These are phyloP conservation scores for Aspergillus avenaceus DNA, from an alignment of 495 filamentous ascomycete genomes.

Conservation along the genomic window DNA sequence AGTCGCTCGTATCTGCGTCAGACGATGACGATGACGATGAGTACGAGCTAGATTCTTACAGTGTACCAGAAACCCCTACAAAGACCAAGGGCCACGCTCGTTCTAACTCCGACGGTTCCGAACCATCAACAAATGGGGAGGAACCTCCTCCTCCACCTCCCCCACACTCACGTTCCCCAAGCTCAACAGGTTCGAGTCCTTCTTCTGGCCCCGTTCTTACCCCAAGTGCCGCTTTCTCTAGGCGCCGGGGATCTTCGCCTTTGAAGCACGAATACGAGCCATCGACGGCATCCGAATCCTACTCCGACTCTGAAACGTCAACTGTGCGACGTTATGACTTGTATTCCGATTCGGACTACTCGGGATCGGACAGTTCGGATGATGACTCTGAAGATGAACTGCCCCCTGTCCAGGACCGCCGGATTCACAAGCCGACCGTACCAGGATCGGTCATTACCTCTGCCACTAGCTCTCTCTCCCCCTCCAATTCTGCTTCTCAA, in stretches of 20 bases:
- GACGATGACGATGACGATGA: constrained; percentile 34
- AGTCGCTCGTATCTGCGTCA: constrained; percentile 10
- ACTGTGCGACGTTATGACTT: constrained; percentile 47
- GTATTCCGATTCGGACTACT: constrained; percentile 44
- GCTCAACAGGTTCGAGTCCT: constrained; percentile 44
- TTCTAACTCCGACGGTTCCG: constrained; percentile 23
- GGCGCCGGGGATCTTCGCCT: constrained; percentile 81
- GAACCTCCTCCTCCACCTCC: constrained; percentile 46
- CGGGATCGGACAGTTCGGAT: constrained; percentile 43
- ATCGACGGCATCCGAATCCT: constrained; percentile 67
- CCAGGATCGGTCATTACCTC: constrained; percentile 32
- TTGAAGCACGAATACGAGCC: constrained; percentile 98
- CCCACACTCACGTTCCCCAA: constrained; percentile 49
- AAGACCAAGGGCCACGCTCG: constrained; percentile 27
- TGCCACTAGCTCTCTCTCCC: constrained; percentile 53
- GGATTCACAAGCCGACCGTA: constrained; percentile 16
- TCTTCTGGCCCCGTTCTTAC: constrained; percentile 48
- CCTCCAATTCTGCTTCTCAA: constrained; percentile 76
- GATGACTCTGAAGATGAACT: constrained; percentile 52
- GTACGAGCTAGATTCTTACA: constrained; percentile 22
- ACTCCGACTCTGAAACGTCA: constrained; percentile 49
- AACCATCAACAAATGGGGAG: constrained; percentile 30
- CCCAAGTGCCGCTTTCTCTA: constrained; percentile 38
- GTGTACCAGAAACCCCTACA: constrained; percentile 32
- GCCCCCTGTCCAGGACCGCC: constrained; percentile 23